A percentile compares a stretch with the other conserved stretches of the same genome.
Conservation (phyloP, 352 stramenopile genomes). For the Phytophthora macrochlamydospora region DNA sequence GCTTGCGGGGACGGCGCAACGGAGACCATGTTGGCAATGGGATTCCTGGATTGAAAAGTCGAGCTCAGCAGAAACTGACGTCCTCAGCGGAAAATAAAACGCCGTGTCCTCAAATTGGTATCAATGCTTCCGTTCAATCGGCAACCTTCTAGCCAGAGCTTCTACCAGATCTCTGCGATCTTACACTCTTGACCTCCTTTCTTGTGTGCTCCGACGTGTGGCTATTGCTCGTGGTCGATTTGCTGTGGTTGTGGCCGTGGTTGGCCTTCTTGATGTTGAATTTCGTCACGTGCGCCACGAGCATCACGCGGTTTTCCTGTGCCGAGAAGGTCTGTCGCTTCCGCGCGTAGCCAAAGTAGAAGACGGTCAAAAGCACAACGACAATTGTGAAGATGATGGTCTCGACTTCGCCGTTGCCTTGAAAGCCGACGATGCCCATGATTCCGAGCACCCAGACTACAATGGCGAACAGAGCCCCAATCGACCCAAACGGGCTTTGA, state of each 20-base stretch:
- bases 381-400: conserved; percentile 23
- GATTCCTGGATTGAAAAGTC: conserved; percentile 1
- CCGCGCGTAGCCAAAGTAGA: conserved; percentile 45
- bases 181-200: neutral
- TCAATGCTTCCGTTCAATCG: neutral
- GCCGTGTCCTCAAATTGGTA: neutral
- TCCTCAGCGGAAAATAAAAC: neutral
- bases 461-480: conserved; percentile 38
- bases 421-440: conserved; percentile 30
- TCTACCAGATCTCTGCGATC: neutral
- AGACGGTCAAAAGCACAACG: conserved; percentile 26
- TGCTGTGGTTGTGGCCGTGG: neutral
- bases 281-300: conserved; percentile 54
- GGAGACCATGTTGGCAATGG: conserved; percentile 3
- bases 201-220: neutral
- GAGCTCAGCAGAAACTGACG: neutral
- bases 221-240: neutral
- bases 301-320: conserved; percentile 44
- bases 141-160: neutral
- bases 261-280: conserved; percentile 37
- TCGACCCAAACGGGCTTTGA: conserved; percentile 41
- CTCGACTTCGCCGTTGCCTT: conserved; percentile 35
- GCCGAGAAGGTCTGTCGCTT: conserved; percentile 47
- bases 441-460: conserved; percentile 36
- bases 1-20: conserved; percentile 11